Conservation (phyloP, 352 stramenopile species). For the Phytophthora colocasiae region DNA sequence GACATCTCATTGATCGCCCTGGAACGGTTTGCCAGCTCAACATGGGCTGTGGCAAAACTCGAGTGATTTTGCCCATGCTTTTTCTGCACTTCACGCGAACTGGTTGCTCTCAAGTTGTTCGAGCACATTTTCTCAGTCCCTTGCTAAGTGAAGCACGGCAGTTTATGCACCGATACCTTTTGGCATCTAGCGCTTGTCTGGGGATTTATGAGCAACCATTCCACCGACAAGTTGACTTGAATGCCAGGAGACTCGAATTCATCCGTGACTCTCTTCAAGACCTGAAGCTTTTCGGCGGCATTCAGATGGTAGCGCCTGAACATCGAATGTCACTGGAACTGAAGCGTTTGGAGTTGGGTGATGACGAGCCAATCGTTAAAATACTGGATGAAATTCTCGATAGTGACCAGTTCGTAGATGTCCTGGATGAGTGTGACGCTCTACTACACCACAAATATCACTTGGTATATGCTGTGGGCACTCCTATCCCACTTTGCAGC, state of each 20-base stretch:
- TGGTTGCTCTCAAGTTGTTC: slow-evolving; percentile 38
- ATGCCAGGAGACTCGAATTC: slow-evolving; percentile 21
- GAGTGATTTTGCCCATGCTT: slow-evolving; percentile 90
- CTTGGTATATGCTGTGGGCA: slow-evolving; percentile 87
- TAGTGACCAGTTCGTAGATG: slow-evolving; percentile 64
- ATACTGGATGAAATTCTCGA: slow-evolving; percentile 57
- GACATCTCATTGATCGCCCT: slow-evolving; percentile 74
- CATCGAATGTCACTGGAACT: slow-evolving; percentile 90
- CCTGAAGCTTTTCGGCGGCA: slow-evolving; percentile 44
- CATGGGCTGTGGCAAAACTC: slow-evolving; percentile 91
- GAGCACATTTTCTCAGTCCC: slow-evolving; percentile 66
- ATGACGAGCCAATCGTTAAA: slow-evolving; percentile 3
- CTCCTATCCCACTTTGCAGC: slow-evolving; percentile 47
- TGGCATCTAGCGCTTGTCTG: slow-evolving; percentile 48
- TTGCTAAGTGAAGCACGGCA: slow-evolving; percentile 72
- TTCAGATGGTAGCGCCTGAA: slow-evolving; percentile 85
- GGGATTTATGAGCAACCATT: slow-evolving; percentile 76
- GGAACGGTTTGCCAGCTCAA: slow-evolving; percentile 86
- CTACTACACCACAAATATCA: slow-evolving; percentile 90
- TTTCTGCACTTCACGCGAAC: slow-evolving; percentile 68
- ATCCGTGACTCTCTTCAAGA: slow-evolving; percentile 51
- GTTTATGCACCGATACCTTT: slow-evolving; percentile 70
- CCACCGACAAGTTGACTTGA: slow-evolving; percentile 60
- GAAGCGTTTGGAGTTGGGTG: slow-evolving; percentile 51
- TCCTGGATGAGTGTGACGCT: slow-evolving; percentile 91